phyloP scores from a whole-genome alignment of 176 grass and related monocot species.

The Luzula sylvatica region DNA sequence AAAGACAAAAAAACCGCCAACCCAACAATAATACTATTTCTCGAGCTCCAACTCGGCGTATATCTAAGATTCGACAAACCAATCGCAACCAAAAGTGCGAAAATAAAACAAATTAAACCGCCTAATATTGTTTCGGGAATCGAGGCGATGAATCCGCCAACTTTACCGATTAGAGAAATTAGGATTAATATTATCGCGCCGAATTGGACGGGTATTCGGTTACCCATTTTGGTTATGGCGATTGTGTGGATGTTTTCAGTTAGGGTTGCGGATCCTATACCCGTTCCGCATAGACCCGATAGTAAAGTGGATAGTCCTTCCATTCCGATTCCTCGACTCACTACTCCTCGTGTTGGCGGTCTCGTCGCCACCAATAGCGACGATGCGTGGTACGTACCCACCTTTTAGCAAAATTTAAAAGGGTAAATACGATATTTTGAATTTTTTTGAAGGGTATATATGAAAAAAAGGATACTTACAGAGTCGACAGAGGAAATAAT shows the following conservation, averaged over 20 bases:
- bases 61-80: slow-evolving; percentile 97
- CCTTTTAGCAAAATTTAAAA: slow-evolving; percentile 54
- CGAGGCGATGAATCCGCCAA: slow-evolving; percentile 87
- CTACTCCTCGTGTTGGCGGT: slow-evolving; percentile 79
- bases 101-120: slow-evolving; percentile 96
- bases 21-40: slow-evolving; percentile 87
- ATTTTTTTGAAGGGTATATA: slow-evolving; percentile 5
- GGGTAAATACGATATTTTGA: slow-evolving; percentile 7
- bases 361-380: slow-evolving; percentile 89
- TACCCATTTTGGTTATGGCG: slow-evolving; percentile 98
- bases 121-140: slow-evolving; percentile 96
- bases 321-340: slow-evolving; percentile 88
- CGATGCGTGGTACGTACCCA: slow-evolving; percentile 90
- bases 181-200: slow-evolving; percentile 76
- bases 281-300: slow-evolving; percentile 90
- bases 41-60: slow-evolving; percentile 84
- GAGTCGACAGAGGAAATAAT: slow-evolving; percentile 85
- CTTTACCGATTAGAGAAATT: slow-evolving; percentile 82
- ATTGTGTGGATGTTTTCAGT: slow-evolving; percentile 97
- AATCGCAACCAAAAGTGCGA: slow-evolving; percentile 83
- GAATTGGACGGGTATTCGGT: slow-evolving; percentile 73
- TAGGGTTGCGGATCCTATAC: slow-evolving; percentile 74
- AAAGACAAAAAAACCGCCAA: slow-evolving; percentile 85
- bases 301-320: slow-evolving; percentile 77
- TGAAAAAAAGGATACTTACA: slow-evolving; percentile 36